Conservation (phyloP, 106 monocot species). For the Dendrobium chrysotoxum region DNA sequence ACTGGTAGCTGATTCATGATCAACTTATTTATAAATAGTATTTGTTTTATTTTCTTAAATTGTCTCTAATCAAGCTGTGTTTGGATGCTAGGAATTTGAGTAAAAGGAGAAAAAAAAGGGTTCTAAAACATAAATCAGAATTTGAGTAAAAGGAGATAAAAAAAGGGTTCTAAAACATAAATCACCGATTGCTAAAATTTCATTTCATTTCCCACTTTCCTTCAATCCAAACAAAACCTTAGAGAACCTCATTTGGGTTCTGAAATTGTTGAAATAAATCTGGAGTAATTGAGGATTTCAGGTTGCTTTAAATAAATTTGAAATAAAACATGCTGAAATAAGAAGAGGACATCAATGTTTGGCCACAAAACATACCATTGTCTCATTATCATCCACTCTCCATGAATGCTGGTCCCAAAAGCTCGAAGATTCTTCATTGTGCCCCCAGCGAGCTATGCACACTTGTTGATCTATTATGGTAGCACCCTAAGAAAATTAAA, state of each 20-base stretch:
- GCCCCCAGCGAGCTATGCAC: slow-evolving; percentile 80
- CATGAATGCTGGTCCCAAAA: slow-evolving; percentile 62
- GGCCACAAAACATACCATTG: slow-evolving; percentile 31
- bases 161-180: too few relatives aligned
- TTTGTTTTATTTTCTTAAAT: too few relatives aligned
- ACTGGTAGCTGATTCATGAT: too few relatives aligned
- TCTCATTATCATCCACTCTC: slow-evolving; percentile 35
- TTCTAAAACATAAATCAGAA: too few relatives aligned
- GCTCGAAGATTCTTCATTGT: slow-evolving; percentile 42
- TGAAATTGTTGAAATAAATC: neutral
- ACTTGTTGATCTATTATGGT: slow-evolving; percentile 89
- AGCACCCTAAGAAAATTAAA: slow-evolving; percentile 68
- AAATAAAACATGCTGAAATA: neutral
- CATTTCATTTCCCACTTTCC: too few relatives aligned
- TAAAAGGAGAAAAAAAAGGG: too few relatives aligned
- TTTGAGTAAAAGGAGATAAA: too few relatives aligned
- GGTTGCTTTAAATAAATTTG: neutral
- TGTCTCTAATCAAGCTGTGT: too few relatives aligned
- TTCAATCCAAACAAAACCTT: too few relatives aligned
- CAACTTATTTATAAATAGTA: too few relatives aligned
- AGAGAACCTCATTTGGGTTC: neutral
- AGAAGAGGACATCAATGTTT: neutral
- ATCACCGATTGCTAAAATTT: too few relatives aligned
- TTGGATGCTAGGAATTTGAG: too few relatives aligned
- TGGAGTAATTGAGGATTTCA: neutral